Base-by-base conservation (phyloP, 108 stramenopile species). In the Cylindrotheca closterium region DNA sequence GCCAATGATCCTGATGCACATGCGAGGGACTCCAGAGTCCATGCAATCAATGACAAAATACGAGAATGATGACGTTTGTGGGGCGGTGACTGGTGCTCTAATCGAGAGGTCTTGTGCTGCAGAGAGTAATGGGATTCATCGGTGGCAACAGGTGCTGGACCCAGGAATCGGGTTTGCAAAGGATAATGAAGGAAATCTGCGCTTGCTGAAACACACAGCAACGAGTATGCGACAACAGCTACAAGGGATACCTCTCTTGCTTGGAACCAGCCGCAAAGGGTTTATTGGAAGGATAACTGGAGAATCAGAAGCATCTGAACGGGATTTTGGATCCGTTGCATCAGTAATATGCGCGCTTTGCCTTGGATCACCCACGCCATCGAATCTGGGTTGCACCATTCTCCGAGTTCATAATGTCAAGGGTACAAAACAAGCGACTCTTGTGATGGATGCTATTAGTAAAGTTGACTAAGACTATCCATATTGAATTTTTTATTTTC, bases 91-190 rank as follows among this genome's bases (percentile, higher is more conserved):
- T 3, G 27, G 27, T 0, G 86, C 74, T 48, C 71, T 99, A 52
- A 37, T 64, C 47, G 63, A 69, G 59, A 85, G 83, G 34, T 84
- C 77, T n/a, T 42, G 27, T 30, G 77, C 63, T 0, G 96, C 97
- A 26, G 85, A 93, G 61, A 58, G 52, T 5, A 84, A 72, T 10
- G 95, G 95, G 4, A 75, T 99, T 25, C 83, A 77, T 19, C 75
- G 83, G 22, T 99, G 98, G 98, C 65, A 81, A 22, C 87, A 93
- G 48, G 66, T 98, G 19, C 51, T 96, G 10, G 97, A 99, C 70
- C 96, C 96, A 12, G 98, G 98, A 18, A 94, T 99, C 47, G 98
- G 98, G 4, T 99, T 99, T 70, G 97, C 98, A 18, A 99, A 99
- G 77, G 78, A 80, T 58, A 26, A 64, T 5, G 71, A 85, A 19